Evolutionary conservation across 179 eudicot genomes (phyloP), one percentile per base, ranked within the genome.

Genomic region (Silene noctiflora): DNA sequence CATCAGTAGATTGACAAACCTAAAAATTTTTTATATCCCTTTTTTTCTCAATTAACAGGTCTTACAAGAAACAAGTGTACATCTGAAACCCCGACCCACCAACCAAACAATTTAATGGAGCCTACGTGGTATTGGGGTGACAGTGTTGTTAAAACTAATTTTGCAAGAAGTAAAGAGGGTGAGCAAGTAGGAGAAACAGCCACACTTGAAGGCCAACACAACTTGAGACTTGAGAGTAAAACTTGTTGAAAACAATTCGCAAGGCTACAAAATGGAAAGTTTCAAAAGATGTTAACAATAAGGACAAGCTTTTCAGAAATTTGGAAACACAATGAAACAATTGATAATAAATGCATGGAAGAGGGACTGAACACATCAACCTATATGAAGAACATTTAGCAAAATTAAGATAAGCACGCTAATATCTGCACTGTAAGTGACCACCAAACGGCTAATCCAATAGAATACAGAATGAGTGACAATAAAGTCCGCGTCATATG

Each of bases 401-500:
- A 53, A 21, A 67, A 61, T 58, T 25, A 72, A 60, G 24, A 21
- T 53, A 33, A 62, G 46, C 25, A 60, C 51, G 63, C 19, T 22
- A 29, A 31, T 14, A 31, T 63, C 39, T 48, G 17, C 20, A 67
- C 55, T 16, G 24, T 73, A 78, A 33, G 31, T 63, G 74, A 71
- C 55, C 58, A 65, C 46, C 64, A 51, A 14, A 67, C 31, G 13
- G 67, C 73, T 39, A 39, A 76, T 79, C 78, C 69, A 27, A 25
- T 42, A 29, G 74, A 39, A 69, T 46, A 14, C 76, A 25, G 61
- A 56, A 29, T 29, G 33, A 29, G 72, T 76, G 27, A 68, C 53
- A 48, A 74, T 76, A 76, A 69, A 66, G 67, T 48, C 69, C 71
- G 27, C 67, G 20, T 58, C 65, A 79, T 69, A 73, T 73, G 31